Evolutionary conservation across 2,329 filamentous ascomycete species (phyloP).

Genomic region (Aureobasidium lini): DNA sequence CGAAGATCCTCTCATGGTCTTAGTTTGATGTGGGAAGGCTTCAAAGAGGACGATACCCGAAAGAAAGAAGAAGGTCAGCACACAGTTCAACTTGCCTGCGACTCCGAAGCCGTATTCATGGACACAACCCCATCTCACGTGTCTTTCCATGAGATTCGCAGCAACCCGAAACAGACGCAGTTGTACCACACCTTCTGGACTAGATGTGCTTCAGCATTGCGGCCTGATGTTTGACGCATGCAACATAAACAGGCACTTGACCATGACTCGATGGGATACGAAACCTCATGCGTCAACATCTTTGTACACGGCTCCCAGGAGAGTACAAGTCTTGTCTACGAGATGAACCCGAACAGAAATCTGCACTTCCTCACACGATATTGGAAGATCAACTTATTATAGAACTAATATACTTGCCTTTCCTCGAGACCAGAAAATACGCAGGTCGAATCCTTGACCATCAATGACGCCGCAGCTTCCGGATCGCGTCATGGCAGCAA

Average conservation of each 20-base stretch:
- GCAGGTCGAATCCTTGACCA: not conserved
- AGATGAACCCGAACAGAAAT: not conserved
- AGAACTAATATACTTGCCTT: not conserved
- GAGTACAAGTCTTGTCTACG: not conserved
- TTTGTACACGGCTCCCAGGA: not conserved
- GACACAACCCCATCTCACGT: not conserved
- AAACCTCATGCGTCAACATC: not conserved
- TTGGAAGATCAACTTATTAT: not conserved
- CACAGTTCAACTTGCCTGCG: no score
- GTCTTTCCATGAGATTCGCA: not conserved
- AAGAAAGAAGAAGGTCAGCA: no score
- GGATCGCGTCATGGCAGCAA: not conserved
- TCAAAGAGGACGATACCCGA: no score
- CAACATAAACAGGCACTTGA: not conserved
- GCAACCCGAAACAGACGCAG: not conserved
- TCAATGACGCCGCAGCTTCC: not conserved
- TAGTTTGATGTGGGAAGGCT: no score
- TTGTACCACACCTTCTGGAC: not conserved
- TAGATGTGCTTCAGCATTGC: not conserved
- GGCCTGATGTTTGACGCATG: not conserved
- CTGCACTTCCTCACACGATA: not conserved
- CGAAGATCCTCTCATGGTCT: no score
- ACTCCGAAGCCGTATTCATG: no score
- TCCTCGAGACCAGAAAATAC: not conserved
- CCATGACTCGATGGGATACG: not conserved